A percentile compares a stretch with the other conserved stretches of the same genome.
These are phyloP conservation scores for Macrotyloma uniflorum DNA, from an alignment of 306 rosid species.

Conservation along the genomic window DNA sequence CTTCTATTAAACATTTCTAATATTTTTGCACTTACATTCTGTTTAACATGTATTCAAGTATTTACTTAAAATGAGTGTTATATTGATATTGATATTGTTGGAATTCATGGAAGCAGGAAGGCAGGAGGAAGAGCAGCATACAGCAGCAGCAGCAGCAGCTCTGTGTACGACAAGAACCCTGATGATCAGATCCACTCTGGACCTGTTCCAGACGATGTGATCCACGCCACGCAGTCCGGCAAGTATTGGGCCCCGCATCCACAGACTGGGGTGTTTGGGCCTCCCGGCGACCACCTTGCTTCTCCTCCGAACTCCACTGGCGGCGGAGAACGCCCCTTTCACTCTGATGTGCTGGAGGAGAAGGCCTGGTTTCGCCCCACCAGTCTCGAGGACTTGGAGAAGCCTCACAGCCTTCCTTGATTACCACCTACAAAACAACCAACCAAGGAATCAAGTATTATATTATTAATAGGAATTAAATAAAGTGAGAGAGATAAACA, in stretches of 20 bases:
- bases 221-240: slow-evolving; percentile 52
- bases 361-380: slow-evolving; percentile 95
- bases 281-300: slow-evolving; percentile 35
- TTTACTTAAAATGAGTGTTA: too few species aligned
- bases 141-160: slow-evolving; percentile 46
- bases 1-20: too few species aligned
- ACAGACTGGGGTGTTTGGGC: slow-evolving; percentile 91
- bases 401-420: slow-evolving; percentile 55
- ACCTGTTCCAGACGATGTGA: slow-evolving; percentile 73
- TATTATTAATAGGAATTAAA: slow-evolving; percentile 6
- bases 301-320: neutral
- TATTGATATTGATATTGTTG: neutral
- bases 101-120: slow-evolving; percentile 50
- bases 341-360: slow-evolving; percentile 63
- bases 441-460: too few species aligned
- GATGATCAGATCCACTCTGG: slow-evolving; percentile 61
- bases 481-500: slow-evolving; percentile 18
- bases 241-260: slow-evolving; percentile 96
- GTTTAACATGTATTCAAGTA: too few species aligned
- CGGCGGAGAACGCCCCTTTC: slow-evolving; percentile 33
- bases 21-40: too few species aligned
- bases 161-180: slow-evolving; percentile 79
- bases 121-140: slow-evolving; percentile 49
- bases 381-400: slow-evolving; percentile 92
- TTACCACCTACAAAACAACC: neutral